phyloP scores from a whole-genome alignment of 1,284 basidiomycete species.

The Apiotrichum porosum region DNA sequence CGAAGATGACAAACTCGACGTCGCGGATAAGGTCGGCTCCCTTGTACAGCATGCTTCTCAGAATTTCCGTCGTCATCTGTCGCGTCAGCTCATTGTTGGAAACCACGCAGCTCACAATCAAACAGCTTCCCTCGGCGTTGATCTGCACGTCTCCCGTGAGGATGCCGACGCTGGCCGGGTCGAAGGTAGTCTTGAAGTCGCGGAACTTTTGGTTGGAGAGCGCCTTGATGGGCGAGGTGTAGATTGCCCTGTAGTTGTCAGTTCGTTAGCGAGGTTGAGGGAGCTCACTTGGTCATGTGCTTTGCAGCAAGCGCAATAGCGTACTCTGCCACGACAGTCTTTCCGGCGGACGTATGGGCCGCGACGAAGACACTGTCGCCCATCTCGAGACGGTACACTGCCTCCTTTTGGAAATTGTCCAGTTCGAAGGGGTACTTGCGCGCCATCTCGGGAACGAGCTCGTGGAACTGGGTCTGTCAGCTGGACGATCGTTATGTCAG shows the following conservation, averaged over 20 bases:
- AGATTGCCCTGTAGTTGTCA: conserved; percentile 91
- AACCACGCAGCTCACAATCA: conserved; percentile 58
- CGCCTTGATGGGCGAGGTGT: conserved; percentile 98
- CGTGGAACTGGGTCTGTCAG: conserved; percentile 40
- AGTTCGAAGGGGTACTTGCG: conserved; percentile 75
- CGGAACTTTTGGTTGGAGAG: conserved; percentile 98
- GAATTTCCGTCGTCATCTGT: conserved; percentile 94
- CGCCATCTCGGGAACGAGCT: conserved; percentile 50
- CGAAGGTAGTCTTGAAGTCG: conserved; percentile 97
- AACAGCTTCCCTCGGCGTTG: conserved; percentile 93
- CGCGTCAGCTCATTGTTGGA: background rate
- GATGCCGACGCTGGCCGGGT: conserved; percentile 87
- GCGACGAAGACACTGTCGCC: conserved; percentile 98
- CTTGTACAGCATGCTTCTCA: conserved; percentile 97
- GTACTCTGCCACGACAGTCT: conserved; percentile 98
- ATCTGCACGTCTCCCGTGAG: conserved; percentile 99
- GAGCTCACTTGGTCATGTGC: conserved; percentile 90
- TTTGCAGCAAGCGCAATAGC: conserved; percentile 93
- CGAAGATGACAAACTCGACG: conserved; percentile 99
- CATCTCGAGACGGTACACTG: conserved; percentile 94
- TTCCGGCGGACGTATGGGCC: conserved; percentile 93
- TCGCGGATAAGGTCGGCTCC: conserved; percentile 97
- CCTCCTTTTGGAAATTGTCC: conserved; percentile 94
- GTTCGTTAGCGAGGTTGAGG: conserved; percentile 12
- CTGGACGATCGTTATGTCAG: background rate